Percentiles rank a stretch among this genome's conserved stretches.
Evolutionary conservation across 208 protist genomes (phyloP).

Genomic region (Acanthamoeba royreba): DNA sequence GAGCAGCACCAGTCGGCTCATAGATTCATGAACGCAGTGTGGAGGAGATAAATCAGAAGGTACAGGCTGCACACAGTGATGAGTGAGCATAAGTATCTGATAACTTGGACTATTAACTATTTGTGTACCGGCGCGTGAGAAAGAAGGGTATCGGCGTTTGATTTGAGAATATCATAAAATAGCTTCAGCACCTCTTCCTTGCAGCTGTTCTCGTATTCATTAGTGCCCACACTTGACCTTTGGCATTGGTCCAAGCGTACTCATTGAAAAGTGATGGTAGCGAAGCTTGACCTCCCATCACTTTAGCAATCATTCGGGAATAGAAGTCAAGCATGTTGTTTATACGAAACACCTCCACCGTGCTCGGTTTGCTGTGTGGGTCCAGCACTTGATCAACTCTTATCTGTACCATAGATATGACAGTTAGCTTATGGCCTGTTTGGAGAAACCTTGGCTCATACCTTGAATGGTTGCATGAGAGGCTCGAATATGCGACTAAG

Average conservation of each 20-base stretch:
- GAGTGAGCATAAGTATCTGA: not conserved
- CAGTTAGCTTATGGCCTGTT: not conserved
- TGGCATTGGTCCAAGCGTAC: not conserved
- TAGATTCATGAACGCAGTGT: slow-evolving; percentile 32
- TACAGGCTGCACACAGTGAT: not conserved
- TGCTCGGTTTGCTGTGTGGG: slow-evolving; percentile 35
- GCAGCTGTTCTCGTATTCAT: not conserved
- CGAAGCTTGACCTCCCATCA: not conserved
- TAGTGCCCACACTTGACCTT: not conserved
- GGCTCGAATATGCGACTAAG: slow-evolving; percentile 56
- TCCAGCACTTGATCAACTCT: slow-evolving; percentile 57
- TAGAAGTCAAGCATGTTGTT: slow-evolving; percentile 63
- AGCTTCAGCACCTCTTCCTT: slow-evolving; percentile 23
- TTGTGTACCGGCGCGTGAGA: not conserved
- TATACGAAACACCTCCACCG: slow-evolving; percentile 52
- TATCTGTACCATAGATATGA: not conserved
- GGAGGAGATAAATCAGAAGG: not conserved
- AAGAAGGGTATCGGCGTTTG: not conserved
- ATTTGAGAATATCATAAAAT: not conserved
- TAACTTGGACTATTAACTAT: not conserved
- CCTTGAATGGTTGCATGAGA: slow-evolving; percentile 51
- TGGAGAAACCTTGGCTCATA: not conserved
- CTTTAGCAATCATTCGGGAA: slow-evolving; percentile 8
- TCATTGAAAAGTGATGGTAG: not conserved
- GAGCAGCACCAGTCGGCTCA: slow-evolving; percentile 30